Evolutionary conservation across 768 basidiomycete species (phyloP).

Genomic region (Lactarius trivialis): DNA sequence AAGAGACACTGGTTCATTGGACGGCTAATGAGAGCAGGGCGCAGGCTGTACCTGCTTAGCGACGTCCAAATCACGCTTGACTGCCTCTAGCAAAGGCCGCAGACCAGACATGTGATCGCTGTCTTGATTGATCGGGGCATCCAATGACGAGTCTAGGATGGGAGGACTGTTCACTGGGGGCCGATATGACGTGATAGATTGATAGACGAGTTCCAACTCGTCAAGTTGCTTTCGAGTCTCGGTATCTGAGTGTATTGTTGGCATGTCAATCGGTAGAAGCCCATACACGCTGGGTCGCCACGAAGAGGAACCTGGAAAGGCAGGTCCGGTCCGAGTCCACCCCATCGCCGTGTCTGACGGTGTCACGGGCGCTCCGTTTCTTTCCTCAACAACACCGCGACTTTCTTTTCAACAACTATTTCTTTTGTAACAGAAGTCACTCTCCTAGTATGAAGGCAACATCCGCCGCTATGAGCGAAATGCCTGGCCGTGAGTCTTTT

Average conservation of each 20-base stretch:
- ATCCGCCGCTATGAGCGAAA: conserved; percentile 52
- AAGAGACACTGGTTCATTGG: conserved; percentile 1
- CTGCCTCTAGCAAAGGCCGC: conserved; percentile 36
- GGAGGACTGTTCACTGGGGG: conserved; percentile 27
- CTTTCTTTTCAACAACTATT: neutral
- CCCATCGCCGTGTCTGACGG: neutral
- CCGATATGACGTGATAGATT: conserved; percentile 27
- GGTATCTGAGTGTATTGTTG: conserved; percentile 22
- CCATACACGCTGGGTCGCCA: neutral
- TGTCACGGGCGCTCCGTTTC: conserved; percentile 15
- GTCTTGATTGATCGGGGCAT: conserved; percentile 16
- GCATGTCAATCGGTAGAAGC: conserved; percentile 3
- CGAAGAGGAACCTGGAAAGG: conserved; percentile 2
- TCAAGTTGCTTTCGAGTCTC: conserved; percentile 25
- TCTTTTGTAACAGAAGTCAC: conserved; percentile 1
- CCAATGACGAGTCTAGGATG: conserved; percentile 33
- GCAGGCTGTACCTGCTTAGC: conserved; percentile 34
- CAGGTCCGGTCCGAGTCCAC: conserved; percentile 15
- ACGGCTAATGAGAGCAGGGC: conserved; percentile 12
- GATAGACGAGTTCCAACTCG: conserved; percentile 26
- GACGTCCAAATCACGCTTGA: conserved; percentile 38
- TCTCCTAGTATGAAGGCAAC: conserved; percentile 26
- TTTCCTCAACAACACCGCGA: conserved; percentile 11
- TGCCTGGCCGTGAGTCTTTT: conserved; percentile 68
- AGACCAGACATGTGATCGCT: conserved; percentile 34